Evolutionary conservation across 176 grass and related monocot species (phyloP).

Genomic region (Triticum monococcum): DNA sequence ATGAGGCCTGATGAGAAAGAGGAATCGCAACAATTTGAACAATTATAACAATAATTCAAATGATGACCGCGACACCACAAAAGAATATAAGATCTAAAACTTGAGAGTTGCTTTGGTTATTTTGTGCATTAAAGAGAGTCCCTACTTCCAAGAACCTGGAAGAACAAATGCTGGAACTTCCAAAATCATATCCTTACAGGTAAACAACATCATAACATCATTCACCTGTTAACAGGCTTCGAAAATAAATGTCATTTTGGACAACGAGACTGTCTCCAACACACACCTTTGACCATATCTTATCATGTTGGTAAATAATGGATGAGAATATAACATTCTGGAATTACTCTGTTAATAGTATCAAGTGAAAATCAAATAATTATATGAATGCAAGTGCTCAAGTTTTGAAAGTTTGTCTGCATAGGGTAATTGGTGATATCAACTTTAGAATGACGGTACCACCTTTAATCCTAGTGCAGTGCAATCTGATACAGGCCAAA

Average conservation of each 20-base stretch:
- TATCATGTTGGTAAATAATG: background rate
- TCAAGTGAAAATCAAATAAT: background rate
- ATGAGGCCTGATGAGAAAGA: constrained; percentile 42
- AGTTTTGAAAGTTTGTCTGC: background rate
- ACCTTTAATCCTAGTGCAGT: constrained; percentile 88
- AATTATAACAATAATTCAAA: background rate
- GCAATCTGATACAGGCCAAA: constrained; percentile 94
- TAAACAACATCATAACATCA: background rate
- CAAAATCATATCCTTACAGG: background rate
- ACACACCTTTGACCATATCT: background rate
- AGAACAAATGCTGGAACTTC: background rate
- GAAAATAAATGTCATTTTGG: background rate
- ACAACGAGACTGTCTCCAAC: background rate
- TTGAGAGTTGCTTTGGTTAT: background rate
- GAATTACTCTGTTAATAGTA: background rate
- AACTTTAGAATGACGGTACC: background rate
- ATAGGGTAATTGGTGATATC: background rate
- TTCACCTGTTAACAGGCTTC: background rate
- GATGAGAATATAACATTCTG: background rate
- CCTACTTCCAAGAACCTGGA: background rate
- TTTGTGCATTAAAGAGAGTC: background rate
- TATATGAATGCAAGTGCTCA: background rate
- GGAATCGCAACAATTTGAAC: background rate
- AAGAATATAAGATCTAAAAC: background rate
- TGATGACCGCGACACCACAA: background rate